Base-by-base conservation (phyloP, 2,329 filamentous ascomycete species). In the Exophiala alcalophila region DNA sequence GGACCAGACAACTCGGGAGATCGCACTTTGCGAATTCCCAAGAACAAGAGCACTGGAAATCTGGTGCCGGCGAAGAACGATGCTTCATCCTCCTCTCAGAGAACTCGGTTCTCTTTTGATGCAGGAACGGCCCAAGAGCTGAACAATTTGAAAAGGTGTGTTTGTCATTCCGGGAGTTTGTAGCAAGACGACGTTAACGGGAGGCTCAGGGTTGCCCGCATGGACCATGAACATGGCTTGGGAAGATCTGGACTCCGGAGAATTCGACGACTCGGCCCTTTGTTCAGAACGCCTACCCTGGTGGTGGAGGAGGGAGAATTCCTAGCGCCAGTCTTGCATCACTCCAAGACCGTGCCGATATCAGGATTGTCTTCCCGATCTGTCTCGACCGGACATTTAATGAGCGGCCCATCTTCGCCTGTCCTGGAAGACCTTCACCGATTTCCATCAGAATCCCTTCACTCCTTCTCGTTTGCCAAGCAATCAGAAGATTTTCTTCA, bases 401-500 rank as follows among this genome's bases (percentile, higher is more conserved):
- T 76, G 6, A 72, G 80, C n/a, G 81, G 75, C 4, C 81, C 83
- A 16, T 71, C 74, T 14, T 89, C 88, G 15, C 87, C 88, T 16
- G 78, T 69, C 5, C 59, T 85, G 28, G 92, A 97, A 70, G 92
- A 98, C 61, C 77, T 98, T 31, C 83, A 83, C 31, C 83, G 90
- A 36, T 98, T 98, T 62, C 91, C 92, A 1, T 88, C 87, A 56
- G 92, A 98, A 63, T 98, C 92, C 4, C 72, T 98, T 32, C 92
- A 98, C 66, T 98, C 92, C 2, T 98, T 98, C 69, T 97, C 91
- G 9, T 98, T 98, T 65, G 88, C 92, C 27, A 87, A 94, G 56
- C 90, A 95, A 65, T 91, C 90, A 3, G 90, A 95, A 60, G 91
- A 97, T 50, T 81, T 88, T 50, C 75, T 97, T 42, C 86, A 95